Base-by-base conservation (phyloP, 1,284 basidiomycete genomes). In the Boletellus deceptivus region DNA sequence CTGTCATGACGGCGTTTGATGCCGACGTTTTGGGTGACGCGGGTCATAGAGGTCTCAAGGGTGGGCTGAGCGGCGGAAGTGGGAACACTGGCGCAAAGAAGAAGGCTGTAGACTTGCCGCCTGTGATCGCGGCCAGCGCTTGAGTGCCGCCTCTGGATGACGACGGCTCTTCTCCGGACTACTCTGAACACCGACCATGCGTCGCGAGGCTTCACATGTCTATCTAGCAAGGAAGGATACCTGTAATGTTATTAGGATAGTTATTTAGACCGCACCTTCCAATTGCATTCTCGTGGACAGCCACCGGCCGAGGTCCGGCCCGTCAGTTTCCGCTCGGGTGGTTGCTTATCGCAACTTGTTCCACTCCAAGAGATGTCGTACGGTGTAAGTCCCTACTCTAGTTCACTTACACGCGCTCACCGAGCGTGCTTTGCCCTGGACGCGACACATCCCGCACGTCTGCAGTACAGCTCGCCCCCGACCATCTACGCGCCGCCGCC, bases 81-180 rank as follows among this genome's bases (percentile, higher is more conserved):
- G 58, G 53, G 50, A 55, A 42, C 59, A 71, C 61, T 55, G 66
- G 61, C 40, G 64, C 50, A 48, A 70, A 70, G 59, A 68, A 68
- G 53, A 64, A 65, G 47, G 60, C 60, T 17, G 57, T 65, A 31
- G 65, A 67, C 29, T 63, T 79, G 16, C 78, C 78, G 43, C 72
- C 79, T 48, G 75, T 79, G 39, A 77, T 83, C 25, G 70, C 75
- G 48, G 78, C 80, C 37, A 82, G 75, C 59, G 79, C 79, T 18
- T 82, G 63, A 69, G 31, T 16, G 13, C 9, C 6, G 9, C 9
- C 17, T 17, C 4, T 16, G n/a, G 39, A n/a, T 14, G 22, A 41
- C 6, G 22, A 41, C 14, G 43, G 17, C 16, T 16, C 24, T 25
- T 18, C 16, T 25, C 33, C 43, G 43, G 40, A 24, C 46, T 37